These are phyloP conservation scores for Alternaria alternata DNA, from an alignment of 2,329 filamentous ascomycete genomes.

Conservation along the genomic window DNA sequence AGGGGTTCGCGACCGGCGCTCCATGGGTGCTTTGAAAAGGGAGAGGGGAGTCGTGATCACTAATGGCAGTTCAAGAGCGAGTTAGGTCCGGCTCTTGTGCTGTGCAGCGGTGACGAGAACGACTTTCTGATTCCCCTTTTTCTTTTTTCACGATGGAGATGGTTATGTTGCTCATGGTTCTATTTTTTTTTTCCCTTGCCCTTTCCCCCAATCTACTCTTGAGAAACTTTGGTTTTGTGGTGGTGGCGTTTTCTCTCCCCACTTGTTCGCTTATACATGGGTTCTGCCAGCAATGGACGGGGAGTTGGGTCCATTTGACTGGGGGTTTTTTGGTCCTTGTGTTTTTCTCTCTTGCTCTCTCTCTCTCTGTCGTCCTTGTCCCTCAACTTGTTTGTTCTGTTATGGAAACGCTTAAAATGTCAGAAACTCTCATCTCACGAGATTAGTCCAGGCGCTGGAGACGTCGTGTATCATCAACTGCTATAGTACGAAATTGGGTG, in stretches of 20 bases:
- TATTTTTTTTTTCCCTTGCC: slow-evolving; percentile 5
- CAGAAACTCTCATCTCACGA: slow-evolving; percentile 40
- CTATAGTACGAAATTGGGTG: slow-evolving; percentile 24
- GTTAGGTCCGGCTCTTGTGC: slow-evolving; percentile 37
- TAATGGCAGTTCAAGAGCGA: slow-evolving; percentile 28
- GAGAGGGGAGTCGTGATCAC: slow-evolving; percentile 48
- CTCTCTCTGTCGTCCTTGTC: not conserved
- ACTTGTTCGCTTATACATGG: slow-evolving; percentile 21
- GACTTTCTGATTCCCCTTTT: not conserved
- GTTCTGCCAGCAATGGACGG: slow-evolving; percentile 34
- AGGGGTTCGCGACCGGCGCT: slow-evolving; percentile 43
- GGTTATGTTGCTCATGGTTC: slow-evolving; percentile 25
- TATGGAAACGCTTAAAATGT: slow-evolving; percentile 24
- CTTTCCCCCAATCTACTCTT: too few relatives aligned
- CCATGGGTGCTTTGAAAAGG: slow-evolving; percentile 46
- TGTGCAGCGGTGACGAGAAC: not conserved
- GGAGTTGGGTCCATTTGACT: not conserved
- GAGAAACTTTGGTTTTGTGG: too few relatives aligned
- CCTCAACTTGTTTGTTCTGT: not conserved
- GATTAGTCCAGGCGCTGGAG: slow-evolving; percentile 34
- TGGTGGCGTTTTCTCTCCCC: too few relatives aligned
- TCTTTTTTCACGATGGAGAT: slow-evolving; percentile 13
- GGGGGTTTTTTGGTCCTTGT: slow-evolving; percentile 7
- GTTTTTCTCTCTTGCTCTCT: slow-evolving; percentile 3
- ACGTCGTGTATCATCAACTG: slow-evolving; percentile 40